These are phyloP conservation scores for Alternaria solani DNA, from an alignment of 2,329 filamentous ascomycete species.

Conservation along the genomic window DNA sequence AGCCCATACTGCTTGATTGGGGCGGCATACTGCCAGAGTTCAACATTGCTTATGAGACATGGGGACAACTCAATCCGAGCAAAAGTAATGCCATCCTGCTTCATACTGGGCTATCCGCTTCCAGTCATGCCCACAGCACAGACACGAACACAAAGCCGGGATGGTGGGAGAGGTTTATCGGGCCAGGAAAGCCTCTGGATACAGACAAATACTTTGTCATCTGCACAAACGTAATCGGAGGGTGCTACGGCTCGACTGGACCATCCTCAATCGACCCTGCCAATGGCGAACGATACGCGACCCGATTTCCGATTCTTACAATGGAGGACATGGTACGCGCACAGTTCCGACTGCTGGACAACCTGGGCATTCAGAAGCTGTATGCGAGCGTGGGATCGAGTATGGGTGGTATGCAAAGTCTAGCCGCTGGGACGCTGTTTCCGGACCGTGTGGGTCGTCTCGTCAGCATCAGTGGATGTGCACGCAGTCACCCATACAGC, in stretches of 20 bases:
- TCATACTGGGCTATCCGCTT: constrained; percentile 95
- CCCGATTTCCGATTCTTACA: constrained; percentile 92
- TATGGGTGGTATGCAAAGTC: constrained; percentile 98
- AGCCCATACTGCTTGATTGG: constrained; percentile 89
- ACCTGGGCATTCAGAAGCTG: constrained; percentile 76
- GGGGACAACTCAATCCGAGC: constrained; percentile 81
- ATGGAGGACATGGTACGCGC: constrained; percentile 98
- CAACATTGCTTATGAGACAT: constrained; percentile 90
- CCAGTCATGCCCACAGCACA: constrained; percentile 96
- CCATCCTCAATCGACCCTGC: constrained; percentile 87
- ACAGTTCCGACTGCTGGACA: constrained; percentile 88
- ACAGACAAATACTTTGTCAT: constrained; percentile 92
- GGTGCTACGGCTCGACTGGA: constrained; percentile 94
- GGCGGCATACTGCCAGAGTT: constrained; percentile 90
- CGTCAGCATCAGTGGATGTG: constrained; percentile 91
- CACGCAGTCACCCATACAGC: constrained; percentile 93
- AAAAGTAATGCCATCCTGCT: constrained; percentile 89
- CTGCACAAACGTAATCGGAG: constrained; percentile 95
- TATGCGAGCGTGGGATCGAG: constrained; percentile 94
- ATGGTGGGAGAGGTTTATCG: constrained; percentile 99
- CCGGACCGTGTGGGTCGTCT: constrained; percentile 82
- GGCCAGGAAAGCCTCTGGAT: constrained; percentile 82
- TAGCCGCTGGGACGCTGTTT: constrained; percentile 85
- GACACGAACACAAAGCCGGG: constrained; percentile 83
- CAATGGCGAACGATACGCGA: constrained; percentile 88